phyloP scores from a whole-genome alignment of 2,329 filamentous ascomycete species.

The Metarhizium album region DNA sequence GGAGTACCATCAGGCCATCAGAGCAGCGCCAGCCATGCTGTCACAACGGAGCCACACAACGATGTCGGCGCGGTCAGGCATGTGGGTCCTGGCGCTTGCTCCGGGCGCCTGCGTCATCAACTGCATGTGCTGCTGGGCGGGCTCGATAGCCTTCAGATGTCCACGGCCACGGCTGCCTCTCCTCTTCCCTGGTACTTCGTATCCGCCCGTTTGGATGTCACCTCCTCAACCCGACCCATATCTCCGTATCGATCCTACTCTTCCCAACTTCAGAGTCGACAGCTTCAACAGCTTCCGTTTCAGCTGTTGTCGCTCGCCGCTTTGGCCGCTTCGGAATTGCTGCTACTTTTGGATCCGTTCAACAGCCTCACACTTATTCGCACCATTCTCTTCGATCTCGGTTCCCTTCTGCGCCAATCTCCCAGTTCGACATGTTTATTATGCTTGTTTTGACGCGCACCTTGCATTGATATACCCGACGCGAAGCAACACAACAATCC shows the following conservation, averaged over 20 bases:
- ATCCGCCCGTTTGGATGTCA: not conserved
- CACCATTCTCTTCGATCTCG: not conserved
- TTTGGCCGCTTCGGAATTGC: not conserved
- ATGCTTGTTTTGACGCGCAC: not conserved
- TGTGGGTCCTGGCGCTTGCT: not conserved
- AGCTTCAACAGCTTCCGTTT: not conserved
- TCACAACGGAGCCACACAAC: not conserved
- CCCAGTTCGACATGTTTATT: constrained; percentile 2
- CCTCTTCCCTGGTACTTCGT: not conserved
- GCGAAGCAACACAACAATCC: not conserved
- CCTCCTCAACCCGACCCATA: not conserved
- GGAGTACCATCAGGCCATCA: no score
- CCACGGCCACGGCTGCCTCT: not conserved
- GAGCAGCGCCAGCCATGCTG: not conserved
- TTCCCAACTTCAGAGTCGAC: not conserved
- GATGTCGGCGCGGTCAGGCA: not conserved
- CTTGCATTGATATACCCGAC: not conserved
- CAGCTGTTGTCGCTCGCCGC: not conserved
- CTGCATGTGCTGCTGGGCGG: no score
- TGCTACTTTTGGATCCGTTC: not conserved
- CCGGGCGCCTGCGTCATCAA: not conserved
- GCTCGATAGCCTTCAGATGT: no score
- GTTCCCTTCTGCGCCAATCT: not conserved
- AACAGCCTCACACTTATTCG: not conserved
- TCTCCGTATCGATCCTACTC: not conserved